A percentile compares a stretch with the other conserved stretches of the same genome.
Conservation (phyloP, 78 protist genomes). For the Dictyostelium citrinum region DNA sequence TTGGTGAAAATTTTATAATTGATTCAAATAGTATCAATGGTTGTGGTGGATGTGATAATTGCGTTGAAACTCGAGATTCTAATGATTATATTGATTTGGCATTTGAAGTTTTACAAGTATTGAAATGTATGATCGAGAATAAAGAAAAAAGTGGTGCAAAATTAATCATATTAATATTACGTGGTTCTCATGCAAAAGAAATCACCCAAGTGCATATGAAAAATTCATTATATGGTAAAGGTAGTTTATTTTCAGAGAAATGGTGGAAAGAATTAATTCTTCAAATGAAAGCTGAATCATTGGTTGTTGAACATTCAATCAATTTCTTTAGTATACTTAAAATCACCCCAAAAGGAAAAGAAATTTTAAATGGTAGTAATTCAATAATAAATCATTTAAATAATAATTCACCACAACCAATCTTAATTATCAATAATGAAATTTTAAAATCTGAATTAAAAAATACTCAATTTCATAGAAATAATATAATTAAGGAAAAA, state of each 20-base stretch:
- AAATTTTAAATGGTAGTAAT: not conserved
- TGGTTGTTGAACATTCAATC: not conserved
- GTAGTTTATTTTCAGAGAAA: not conserved
- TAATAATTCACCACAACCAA: too few relatives aligned
- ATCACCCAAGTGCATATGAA: not conserved
- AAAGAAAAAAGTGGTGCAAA: not conserved
- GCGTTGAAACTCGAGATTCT: not conserved
- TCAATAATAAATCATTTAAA: too few relatives aligned
- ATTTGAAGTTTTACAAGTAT: not conserved
- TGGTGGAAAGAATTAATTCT: slow-evolving; percentile 30
- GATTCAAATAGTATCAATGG: not conserved
- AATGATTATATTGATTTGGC: not conserved
- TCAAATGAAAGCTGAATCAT: not conserved
- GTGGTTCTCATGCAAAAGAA: not conserved
- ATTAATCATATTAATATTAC: not conserved
- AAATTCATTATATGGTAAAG: not conserved
- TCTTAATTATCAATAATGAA: not conserved
- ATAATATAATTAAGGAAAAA: too few relatives aligned
- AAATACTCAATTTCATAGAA: not conserved
- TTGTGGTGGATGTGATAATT: slow-evolving; percentile 47
- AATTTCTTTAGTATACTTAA: not conserved
- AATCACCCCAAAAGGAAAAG: slow-evolving; percentile 17
- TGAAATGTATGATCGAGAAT: not conserved
- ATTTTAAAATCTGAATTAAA: not conserved
- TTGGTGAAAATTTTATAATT: not conserved